Conservation (phyloP, 2,329 filamentous ascomycete genomes). For the Tolypocladium guangdongense region DNA sequence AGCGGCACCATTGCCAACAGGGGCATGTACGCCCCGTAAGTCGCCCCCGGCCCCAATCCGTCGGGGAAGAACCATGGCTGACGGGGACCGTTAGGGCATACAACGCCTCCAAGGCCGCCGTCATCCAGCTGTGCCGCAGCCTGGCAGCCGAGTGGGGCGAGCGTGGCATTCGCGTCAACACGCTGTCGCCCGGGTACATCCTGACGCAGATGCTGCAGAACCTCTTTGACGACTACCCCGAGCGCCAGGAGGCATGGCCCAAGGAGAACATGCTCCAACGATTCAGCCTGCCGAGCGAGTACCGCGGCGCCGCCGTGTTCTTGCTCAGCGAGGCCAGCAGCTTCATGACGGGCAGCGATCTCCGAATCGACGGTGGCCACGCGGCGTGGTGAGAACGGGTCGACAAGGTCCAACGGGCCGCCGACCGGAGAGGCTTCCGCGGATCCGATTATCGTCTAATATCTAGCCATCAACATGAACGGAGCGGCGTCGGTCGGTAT, state of each 20-base stretch:
- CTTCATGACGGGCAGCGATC: constrained; percentile 66
- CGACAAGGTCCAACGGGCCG: neutral
- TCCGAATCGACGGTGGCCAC: constrained; percentile 64
- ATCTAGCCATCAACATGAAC: neutral
- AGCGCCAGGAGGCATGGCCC: constrained; percentile 58
- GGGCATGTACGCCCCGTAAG: constrained; percentile 48
- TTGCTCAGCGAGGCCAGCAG: constrained; percentile 58
- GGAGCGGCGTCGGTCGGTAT: neutral
- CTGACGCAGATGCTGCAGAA: constrained; percentile 74
- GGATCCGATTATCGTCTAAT: too few relatives aligned
- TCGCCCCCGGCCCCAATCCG: constrained; percentile 4
- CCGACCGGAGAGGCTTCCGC: neutral
- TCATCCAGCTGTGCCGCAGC: constrained; percentile 60
- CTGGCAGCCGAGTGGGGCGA: constrained; percentile 64
- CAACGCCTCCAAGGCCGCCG: constrained; percentile 66
- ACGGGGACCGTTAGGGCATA: constrained; percentile 42
- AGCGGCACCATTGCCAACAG: constrained; percentile 56
- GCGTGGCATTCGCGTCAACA: constrained; percentile 69
- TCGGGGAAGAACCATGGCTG: neutral
- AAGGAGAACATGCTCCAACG: constrained; percentile 75
- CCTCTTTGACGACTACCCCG: constrained; percentile 66
- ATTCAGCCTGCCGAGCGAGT: constrained; percentile 57
- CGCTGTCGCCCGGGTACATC: constrained; percentile 70
- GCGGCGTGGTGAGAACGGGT: constrained; percentile 37
- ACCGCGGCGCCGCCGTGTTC: constrained; percentile 62